Evolutionary conservation across 192 early-diverging fungal genomes (phyloP), one percentile per base, ranked within the genome.

Genomic region (Gamsiella multidivaricata): DNA sequence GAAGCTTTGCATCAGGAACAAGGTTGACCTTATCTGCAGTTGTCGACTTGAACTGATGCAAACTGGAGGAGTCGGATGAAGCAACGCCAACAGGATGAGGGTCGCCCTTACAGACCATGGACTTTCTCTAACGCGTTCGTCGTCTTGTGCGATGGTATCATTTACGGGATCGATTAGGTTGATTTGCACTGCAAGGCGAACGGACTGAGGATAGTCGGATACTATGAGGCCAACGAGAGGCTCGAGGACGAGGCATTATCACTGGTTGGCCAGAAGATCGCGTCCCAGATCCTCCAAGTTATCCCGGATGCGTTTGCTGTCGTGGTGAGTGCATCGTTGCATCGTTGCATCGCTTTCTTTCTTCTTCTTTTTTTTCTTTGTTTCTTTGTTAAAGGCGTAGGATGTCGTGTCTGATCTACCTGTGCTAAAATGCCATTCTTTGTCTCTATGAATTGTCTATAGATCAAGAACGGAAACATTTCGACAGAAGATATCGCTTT

Each of bases 201-300:
- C 23, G 69, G 80, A 29, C 80, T 85, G 41, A 66, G 65, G 22
- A 85, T 93, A 54, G 83, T 87, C 18, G 91, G 91, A 20, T 86
- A 83, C 61, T 93, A 93, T 63, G 78, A 84, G 47, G 90, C 86
- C 1, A 90, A 84, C 61, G 85, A 89, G 42, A 61, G 54, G n/a
- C 41, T 56, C 5, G 64, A 79, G 23, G 82, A 89, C 41, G 80
- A 65, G 52, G 53, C 59, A 11, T 70, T 91, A 32, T 80, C 81
- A 25, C 61, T 82, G 7, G 58, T 70, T n/a, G 82, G 81, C 1
- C 78, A 81, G 46, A 88, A 85, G 69, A 76, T 90, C 31, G 84
- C 85, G 3, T 74, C 78, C 2, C 83, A 79, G 56, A 86, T 92
- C 39, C 70, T 70, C 9, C 70, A 84, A 10, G 65, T 54, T 11